Evolutionary conservation across 2,329 filamentous ascomycete genomes (phyloP), one percentile per base, ranked within the genome.

Genomic region (Lithohypha guttulata): DNA sequence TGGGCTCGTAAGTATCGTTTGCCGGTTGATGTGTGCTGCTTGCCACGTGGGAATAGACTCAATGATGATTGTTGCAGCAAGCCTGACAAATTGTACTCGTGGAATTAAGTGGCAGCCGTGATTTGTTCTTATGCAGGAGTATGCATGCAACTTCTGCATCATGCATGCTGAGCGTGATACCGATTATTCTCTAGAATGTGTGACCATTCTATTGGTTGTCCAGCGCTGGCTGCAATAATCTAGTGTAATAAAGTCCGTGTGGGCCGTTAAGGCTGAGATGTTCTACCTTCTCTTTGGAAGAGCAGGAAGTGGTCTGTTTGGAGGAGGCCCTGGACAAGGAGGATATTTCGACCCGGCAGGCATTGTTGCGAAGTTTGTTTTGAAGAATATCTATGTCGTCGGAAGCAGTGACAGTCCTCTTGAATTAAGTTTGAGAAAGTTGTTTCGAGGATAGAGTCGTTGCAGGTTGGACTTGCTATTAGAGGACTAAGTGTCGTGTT

Each of bases 281-380:
- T n/a, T 17, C 26, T 39, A 39, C n/a, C 13, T 3, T 31, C 18
- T 39, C 43, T 56, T 56, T 3, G 53, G 53, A 7, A 56, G 29
- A 32, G 52, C 47, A 18, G 53, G 53, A 15, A 56, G 53, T 34
- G 53, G 53, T 33, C 53, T 44, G 31, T 53, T 54, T 28, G 53
- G 53, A 15, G 53, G 53, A 41, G 53, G 53, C 9, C 53, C 53
- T 28, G 53, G 53, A 45, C 53, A 56, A 19, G 53, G 53, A 42
- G 53, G 53, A 39, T 52, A 56, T 40, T 54, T 51, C 9, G 51
- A 54, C 23, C 44, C 46, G 27, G 48, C 33, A 51, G 53, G 53
- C 53, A 56, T 56, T 33, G 34, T 50, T 47, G 36, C 25, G 22
- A 32, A 38, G 11, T 23, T 36, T 21, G 31, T 20, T n/a, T 15